phyloP scores from a whole-genome alignment of 1,284 basidiomycete species.

The Papiliotrema terrestris region DNA sequence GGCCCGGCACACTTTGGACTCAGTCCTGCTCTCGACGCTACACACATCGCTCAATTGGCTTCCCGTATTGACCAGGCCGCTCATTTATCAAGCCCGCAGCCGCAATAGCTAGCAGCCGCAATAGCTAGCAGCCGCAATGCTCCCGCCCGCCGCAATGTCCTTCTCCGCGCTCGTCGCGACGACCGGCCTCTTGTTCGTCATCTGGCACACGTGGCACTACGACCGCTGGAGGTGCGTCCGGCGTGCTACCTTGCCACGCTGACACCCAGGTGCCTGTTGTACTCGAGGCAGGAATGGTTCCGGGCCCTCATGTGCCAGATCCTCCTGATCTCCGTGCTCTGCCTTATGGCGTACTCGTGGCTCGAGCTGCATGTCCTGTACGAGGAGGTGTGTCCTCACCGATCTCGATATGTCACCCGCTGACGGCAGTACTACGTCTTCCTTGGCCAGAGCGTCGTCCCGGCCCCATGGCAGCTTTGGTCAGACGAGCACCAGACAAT shows the following conservation, averaged over 20 bases:
- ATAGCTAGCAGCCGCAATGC: background rate
- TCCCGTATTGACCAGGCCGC: too few relatives aligned
- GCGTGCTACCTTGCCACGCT: too few relatives aligned
- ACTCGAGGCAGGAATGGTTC: constrained; percentile 28
- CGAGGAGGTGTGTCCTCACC: constrained; percentile 27
- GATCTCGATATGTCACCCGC: too few relatives aligned
- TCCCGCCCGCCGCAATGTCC: constrained; percentile 16
- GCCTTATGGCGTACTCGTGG: constrained; percentile 16
- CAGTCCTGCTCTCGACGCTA: too few relatives aligned
- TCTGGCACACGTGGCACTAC: constrained; percentile 39
- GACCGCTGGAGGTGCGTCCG: constrained; percentile 26
- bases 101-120: too few relatives aligned
- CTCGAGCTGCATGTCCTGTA: constrained; percentile 24
- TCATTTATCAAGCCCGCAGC: too few relatives aligned
- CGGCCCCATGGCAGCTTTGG: constrained; percentile 28
- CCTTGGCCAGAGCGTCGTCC: constrained; percentile 14
- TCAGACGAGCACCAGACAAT: constrained; percentile 9
- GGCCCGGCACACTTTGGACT: too few relatives aligned
- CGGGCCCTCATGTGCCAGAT: constrained; percentile 25
- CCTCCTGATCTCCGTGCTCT: constrained; percentile 16
- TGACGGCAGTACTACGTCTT: constrained; percentile 26
- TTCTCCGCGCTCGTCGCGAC: constrained; percentile 17
- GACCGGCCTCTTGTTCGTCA: constrained; percentile 21
- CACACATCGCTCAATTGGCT: too few relatives aligned
- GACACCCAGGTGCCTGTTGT: constrained; percentile 31